A percentile compares a stretch with the other conserved stretches of the same genome.
Conservation (phyloP, 345 rosid species). For the Camelina laxa region DNA sequence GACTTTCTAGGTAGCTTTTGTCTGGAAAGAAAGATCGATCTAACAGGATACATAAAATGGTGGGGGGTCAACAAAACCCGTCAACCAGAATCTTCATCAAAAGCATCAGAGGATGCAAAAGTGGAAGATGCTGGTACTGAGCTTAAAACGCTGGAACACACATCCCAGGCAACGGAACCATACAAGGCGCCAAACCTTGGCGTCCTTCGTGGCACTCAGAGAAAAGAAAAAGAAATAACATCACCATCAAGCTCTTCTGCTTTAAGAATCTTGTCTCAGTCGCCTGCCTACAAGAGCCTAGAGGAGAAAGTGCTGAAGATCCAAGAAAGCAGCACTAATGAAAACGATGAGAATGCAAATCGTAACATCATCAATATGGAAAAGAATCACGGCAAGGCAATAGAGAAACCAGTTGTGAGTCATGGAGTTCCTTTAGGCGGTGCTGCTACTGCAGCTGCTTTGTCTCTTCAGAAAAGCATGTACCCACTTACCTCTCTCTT, state of each 20-base stretch:
- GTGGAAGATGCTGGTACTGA: slow-evolving; percentile 74
- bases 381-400: slow-evolving; percentile 74
- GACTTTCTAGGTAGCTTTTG: slow-evolving; percentile 75
- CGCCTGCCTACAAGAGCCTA: slow-evolving; percentile 81
- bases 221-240: slow-evolving; percentile 55
- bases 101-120: slow-evolving; percentile 67
- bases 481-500: slow-evolving; percentile 81
- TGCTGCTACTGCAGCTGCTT: slow-evolving; percentile 64
- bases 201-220: slow-evolving; percentile 48
- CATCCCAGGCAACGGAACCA: slow-evolving; percentile 72
- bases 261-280: slow-evolving; percentile 76
- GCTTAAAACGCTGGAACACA: slow-evolving; percentile 76
- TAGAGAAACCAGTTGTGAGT: slow-evolving; percentile 62
- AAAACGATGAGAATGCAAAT: slow-evolving; percentile 82
- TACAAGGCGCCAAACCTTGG: slow-evolving; percentile 89
- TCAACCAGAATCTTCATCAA: slow-evolving; percentile 66
- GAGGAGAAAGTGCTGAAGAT: slow-evolving; percentile 78
- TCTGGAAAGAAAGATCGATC: slow-evolving; percentile 83
- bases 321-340: slow-evolving; percentile 58
- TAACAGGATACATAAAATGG: slow-evolving; percentile 89
- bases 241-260: slow-evolving; percentile 56
- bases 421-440: slow-evolving; percentile 67
- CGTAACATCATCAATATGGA: slow-evolving; percentile 69
- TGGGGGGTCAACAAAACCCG: slow-evolving; percentile 82
- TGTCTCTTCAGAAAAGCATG: slow-evolving; percentile 76